Base-by-base conservation (phyloP, 306 rosid species). In the Trichosanthes truncata region DNA sequence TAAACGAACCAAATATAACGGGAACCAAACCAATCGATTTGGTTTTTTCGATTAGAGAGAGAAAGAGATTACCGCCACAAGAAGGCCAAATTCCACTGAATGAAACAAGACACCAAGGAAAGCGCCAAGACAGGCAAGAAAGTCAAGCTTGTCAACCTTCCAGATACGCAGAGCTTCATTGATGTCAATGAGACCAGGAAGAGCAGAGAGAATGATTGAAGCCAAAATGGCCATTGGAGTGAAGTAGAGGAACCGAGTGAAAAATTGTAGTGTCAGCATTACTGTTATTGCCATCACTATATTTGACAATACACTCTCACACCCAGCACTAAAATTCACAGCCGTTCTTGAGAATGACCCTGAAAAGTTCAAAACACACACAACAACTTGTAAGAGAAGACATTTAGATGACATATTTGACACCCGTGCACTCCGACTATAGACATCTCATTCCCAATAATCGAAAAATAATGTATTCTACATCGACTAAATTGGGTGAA, bases 221-320 rank as follows among this genome's bases (percentile, higher is more conserved):
- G 97, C 93, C 56, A 94, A 89, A 43, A 94, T 94, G 0, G 98
- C 91, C 53, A 79, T 84, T 48, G 98, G 97, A 26, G 98, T 95
- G 68, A 79, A 94, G 85, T 89, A 92, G 78, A 94, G 85, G 5
- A 94, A 87, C 79, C 87, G 90, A 15, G 98, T 94, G 36, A 89
- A 40, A 49, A 92, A 84, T 73, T 88, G 89, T 3, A 94, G 82
- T 3, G 95, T 88, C 61, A 92, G 7, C 61, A 90, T 52, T 75
- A 94, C 97, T 0, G 97, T 87, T 2, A 91, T 9, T 0, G 82
- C 89, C 91, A 88, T 88, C 40, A 88, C 91, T 65, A 88, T 79
- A 41, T 88, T 88, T n/a, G 91, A 88, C 9, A 88, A 85, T 41
- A 59, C 88, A 1, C 89, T 88, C 77, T 88, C 73, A 82, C 88